A percentile compares a stretch with the other conserved stretches of the same genome.
Conservation (phyloP, 2,329 filamentous ascomycete species). For the Xylaria sp. region DNA sequence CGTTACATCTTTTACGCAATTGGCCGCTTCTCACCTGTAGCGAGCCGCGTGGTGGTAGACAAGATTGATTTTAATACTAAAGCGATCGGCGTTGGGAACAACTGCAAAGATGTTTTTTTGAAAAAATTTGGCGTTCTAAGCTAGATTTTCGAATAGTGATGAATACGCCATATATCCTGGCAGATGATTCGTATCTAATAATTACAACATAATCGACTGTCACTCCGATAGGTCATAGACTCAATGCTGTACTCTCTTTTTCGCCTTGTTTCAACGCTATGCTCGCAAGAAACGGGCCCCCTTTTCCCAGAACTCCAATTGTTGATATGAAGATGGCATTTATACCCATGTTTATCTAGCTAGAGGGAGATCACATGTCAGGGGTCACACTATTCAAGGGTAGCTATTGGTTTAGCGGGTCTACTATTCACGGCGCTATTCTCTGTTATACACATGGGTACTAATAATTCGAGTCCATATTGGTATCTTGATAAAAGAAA, state of each 20-base stretch:
- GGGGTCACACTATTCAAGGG: no score
- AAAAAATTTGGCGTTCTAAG: conserved; percentile 5
- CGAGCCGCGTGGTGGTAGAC: conserved; percentile 2
- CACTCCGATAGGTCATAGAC: neutral
- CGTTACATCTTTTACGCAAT: conserved; percentile 5
- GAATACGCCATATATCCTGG: neutral
- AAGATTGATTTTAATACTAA: conserved; percentile 24
- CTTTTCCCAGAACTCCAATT: neutral
- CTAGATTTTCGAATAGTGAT: neutral
- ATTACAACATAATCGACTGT: conserved; percentile 26
- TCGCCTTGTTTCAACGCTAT: neutral
- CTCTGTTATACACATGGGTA: neutral
- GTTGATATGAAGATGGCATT: no score
- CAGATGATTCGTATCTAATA: conserved; percentile 24
- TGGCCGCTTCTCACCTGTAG: neutral
- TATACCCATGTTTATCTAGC: neutral
- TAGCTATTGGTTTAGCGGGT: conserved; percentile 1
- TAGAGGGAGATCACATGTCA: conserved; percentile 10
- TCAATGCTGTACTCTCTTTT: no score
- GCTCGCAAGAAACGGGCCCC: neutral
- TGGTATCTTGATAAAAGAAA: neutral
- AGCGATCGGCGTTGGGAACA: conserved; percentile 35
- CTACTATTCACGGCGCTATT: conserved; percentile 4
- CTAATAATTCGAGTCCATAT: neutral
- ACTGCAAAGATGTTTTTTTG: conserved; percentile 15